These are phyloP conservation scores for Thalassiosira gravida DNA, from an alignment of 352 stramenopile genomes.

Conservation along the genomic window DNA sequence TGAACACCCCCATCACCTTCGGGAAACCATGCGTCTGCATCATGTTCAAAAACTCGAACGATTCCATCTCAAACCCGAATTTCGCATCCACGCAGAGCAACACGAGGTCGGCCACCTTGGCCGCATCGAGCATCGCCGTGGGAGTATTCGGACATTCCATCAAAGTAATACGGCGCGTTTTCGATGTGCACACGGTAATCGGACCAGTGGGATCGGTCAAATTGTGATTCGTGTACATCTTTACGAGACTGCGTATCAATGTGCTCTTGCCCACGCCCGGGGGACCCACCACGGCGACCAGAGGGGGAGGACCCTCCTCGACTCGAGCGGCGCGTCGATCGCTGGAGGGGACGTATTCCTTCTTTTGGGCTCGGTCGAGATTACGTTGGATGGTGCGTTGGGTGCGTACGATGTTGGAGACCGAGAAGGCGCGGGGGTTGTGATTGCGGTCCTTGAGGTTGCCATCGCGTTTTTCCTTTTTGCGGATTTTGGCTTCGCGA, in stretches of 20 bases:
- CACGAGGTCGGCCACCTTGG: slow-evolving; percentile 98
- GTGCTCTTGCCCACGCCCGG: slow-evolving; percentile 96
- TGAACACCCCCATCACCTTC: slow-evolving; percentile 97
- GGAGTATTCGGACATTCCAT: slow-evolving; percentile 96
- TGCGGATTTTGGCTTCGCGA: slow-evolving; percentile 92
- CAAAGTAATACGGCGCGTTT: slow-evolving; percentile 97
- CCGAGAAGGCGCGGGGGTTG: slow-evolving; percentile 95
- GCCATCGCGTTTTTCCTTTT: slow-evolving; percentile 85
- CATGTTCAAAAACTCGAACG: slow-evolving; percentile 99
- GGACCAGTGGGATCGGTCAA: slow-evolving; percentile 95
- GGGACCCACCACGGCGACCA: slow-evolving; percentile 97
- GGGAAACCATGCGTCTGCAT: slow-evolving; percentile 92
- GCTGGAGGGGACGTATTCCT: slow-evolving; percentile 92
- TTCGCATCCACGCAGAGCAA: slow-evolving; percentile 98
- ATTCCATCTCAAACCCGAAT: slow-evolving; percentile 99
- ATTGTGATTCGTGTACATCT: slow-evolving; percentile 99
- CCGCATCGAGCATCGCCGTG: slow-evolving; percentile 92
- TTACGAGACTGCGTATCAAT: slow-evolving; percentile 97
- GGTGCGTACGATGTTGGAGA: slow-evolving; percentile 94
- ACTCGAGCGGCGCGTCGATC: slow-evolving; percentile 75
- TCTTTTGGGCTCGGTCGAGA: slow-evolving; percentile 94
- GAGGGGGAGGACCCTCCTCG: slow-evolving; percentile 91
- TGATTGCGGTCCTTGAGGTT: slow-evolving; percentile 92
- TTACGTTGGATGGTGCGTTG: slow-evolving; percentile 97
- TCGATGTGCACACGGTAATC: slow-evolving; percentile 97